Base-by-base conservation (phyloP, 2,329 filamentous ascomycete species). In the Apiospora aurea region DNA sequence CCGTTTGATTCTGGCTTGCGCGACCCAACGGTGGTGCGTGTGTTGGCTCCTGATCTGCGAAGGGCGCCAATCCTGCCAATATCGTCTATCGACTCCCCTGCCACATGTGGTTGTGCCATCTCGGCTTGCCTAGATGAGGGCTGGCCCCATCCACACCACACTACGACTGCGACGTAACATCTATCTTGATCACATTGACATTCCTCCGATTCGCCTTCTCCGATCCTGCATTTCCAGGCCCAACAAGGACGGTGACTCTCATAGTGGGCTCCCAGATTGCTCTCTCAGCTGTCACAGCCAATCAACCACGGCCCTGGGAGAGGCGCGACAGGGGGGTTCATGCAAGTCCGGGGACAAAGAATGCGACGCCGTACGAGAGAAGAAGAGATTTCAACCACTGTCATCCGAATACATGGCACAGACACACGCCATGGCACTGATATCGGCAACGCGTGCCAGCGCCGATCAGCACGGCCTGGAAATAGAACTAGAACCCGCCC, bases 101-200 rank as follows among this genome's bases (percentile, higher is more conserved):
- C 8, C 21, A 21, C 46, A 18, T 57, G 24, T 16, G 16, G 53
- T 38, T 11, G 53, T 21, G 4, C 16, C 53, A 29, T 61, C 3
- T 61, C 57, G 57, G 57, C 57, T 64, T 64, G 57, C 34, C 57
- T 64, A 64, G 57, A 41, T 10, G 57, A n/a, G 57, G 3, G 1
- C 21, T 41, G 57, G 34, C 21, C 18, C 57, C 57, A 61, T 38
- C 18, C 29, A 61, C 18, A 61, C 53, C 16, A 38, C 53, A 26
- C 4, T 1, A 16, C 29, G 29, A 61, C 53, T 38, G 7, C 51
- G 26, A 57, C 16, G 29, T 61, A 38, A 29, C 8, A 41, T 41
- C 57, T 64, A 64, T 64, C 57, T 64, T 64, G 57, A 64, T 38
- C 57, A 41, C 57, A n/a, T n/a, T 38, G 16, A 38, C 53, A 64